phyloP scores from a whole-genome alignment of 2,329 filamentous ascomycete species.

The Beauveria brongniartii region DNA sequence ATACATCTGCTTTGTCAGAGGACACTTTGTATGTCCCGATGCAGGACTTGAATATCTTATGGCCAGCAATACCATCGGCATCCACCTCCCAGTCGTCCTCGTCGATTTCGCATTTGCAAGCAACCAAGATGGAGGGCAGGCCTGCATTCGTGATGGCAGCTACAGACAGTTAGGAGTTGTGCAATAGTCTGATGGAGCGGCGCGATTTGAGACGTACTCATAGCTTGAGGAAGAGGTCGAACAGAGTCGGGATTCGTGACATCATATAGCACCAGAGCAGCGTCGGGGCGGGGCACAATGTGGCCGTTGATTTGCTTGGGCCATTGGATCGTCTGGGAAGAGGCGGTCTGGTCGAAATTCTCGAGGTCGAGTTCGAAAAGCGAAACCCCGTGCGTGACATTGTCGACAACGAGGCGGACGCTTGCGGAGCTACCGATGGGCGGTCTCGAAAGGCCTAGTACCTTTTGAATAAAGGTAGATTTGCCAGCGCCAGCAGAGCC shows the following conservation, averaged over 20 bases:
- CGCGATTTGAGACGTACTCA: slow-evolving; percentile 54
- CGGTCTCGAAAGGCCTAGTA: slow-evolving; percentile 45
- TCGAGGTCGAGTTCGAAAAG: slow-evolving; percentile 60
- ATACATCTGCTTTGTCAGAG: slow-evolving; percentile 58
- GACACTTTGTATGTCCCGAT: slow-evolving; percentile 70
- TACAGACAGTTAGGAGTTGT: slow-evolving; percentile 28
- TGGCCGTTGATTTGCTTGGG: slow-evolving; percentile 61
- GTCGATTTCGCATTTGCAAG: slow-evolving; percentile 81
- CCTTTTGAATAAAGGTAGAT: slow-evolving; percentile 58
- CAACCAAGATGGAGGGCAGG: slow-evolving; percentile 72
- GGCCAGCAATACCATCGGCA: slow-evolving; percentile 52
- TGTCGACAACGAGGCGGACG: slow-evolving; percentile 51
- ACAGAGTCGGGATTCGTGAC: slow-evolving; percentile 72
- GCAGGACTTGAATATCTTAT: slow-evolving; percentile 58
- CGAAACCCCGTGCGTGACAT: slow-evolving; percentile 48
- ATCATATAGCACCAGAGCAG: slow-evolving; percentile 80
- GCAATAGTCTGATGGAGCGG: background rate
- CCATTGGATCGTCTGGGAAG: slow-evolving; percentile 51
- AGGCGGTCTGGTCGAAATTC: slow-evolving; percentile 51
- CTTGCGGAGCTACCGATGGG: slow-evolving; percentile 48
- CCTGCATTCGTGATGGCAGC: slow-evolving; percentile 65
- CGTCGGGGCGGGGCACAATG: slow-evolving; percentile 69
- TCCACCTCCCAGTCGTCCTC: slow-evolving; percentile 64
- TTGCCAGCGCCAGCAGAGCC: slow-evolving; percentile 60
- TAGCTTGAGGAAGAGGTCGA: slow-evolving; percentile 61